Evolutionary conservation across 2,329 filamentous ascomycete genomes (phyloP), one percentile per base, ranked within the genome.

Genomic region (Cladosporium sp.): DNA sequence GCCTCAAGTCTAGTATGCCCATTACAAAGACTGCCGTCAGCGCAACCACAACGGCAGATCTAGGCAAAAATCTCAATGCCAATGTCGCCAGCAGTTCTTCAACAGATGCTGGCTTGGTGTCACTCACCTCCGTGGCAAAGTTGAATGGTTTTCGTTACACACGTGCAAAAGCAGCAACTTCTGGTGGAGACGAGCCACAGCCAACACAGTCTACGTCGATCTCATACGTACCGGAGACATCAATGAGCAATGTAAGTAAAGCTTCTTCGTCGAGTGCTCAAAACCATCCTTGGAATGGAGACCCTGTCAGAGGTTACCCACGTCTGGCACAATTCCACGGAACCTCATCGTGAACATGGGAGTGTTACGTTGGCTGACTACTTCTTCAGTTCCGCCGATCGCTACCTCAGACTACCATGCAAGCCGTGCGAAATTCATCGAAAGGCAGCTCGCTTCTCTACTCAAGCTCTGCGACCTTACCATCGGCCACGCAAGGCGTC

Each of bases 1-100:
- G 52, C 46, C 37, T 71, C 33, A 40, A 68, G 11, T 40, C 67
- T 28, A 58, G 31, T 26, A 65, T 69, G 62, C 16, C 58, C 18
- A 60, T 64, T 21, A 60, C 62, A n/a, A 70, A 70, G 28, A 40
- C 49, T 33, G 63, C 46, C 29, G 44, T 33, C 55, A 29, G n/a
- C 8, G 26, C 63, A 60, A 65, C 46, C 50, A 23, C 10, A 23
- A 55, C 23, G 29, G 31, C 18, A 31, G 31, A 31, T 23, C 18
- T 31, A 33, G 18, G 44, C 18, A 7, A 53, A 3, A 16, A 4
- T 14, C 21, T 8, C 6, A 26, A 12, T 16, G 8, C 7, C 55
- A 52, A 65, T 6, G 26, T 16, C 28, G n/a, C 46, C 18, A 21
- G 28, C 31, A 16, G 23, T 18, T 65, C 63, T 65, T 65, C 63